These are phyloP conservation scores for Simmondsia chinensis DNA, from an alignment of 148 eudicot species.

Conservation along the genomic window DNA sequence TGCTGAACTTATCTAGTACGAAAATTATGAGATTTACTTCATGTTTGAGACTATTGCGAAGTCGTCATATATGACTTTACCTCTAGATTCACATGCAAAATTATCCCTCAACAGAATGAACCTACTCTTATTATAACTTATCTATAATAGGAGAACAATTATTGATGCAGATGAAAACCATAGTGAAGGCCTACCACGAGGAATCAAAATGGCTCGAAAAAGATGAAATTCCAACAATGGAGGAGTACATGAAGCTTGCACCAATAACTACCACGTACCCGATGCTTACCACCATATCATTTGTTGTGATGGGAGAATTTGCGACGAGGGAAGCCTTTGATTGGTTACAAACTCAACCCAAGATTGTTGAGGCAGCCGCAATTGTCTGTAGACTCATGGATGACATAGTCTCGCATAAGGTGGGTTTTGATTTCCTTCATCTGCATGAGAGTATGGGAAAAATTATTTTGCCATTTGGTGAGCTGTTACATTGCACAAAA, in stretches of 20 bases:
- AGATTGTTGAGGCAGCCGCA: neutral
- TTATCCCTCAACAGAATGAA: too few species aligned
- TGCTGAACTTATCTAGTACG: too few species aligned
- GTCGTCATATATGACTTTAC: too few species aligned
- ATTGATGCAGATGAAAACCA: conserved; percentile 6
- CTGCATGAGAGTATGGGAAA: too few species aligned
- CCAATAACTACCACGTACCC: neutral
- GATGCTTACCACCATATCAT: neutral
- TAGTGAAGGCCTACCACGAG: neutral
- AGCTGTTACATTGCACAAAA: too few species aligned
- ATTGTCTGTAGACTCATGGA: conserved; percentile 4
- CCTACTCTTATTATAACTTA: too few species aligned
- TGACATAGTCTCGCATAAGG: conserved; percentile 3
- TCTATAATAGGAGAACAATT: too few species aligned
- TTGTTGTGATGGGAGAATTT: neutral
- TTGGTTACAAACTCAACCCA: neutral
- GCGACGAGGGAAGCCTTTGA: neutral
- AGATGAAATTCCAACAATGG: neutral
- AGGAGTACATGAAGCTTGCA: conserved; percentile 6
- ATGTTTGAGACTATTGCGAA: too few species aligned
- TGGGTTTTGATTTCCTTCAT: too few species aligned
- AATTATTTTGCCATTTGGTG: too few species aligned
- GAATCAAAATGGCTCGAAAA: neutral
- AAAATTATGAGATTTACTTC: too few species aligned
- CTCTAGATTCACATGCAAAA: too few species aligned